Conservation (phyloP, 1,284 basidiomycete genomes). For the Microbotryum saponariae region DNA sequence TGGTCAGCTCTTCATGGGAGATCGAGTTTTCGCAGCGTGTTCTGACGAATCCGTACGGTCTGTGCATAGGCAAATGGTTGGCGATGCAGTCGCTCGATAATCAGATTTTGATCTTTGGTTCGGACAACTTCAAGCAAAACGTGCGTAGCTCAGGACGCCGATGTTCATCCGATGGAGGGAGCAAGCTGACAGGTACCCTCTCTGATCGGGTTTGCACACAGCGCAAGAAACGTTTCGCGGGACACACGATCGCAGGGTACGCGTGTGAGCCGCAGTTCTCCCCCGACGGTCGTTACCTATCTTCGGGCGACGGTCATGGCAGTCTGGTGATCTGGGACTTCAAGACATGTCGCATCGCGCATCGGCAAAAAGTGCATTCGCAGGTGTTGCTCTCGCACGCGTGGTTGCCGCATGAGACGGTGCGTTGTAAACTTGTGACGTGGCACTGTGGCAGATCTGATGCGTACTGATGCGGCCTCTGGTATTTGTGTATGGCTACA, state of each 20-base stretch:
- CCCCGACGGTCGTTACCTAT: constrained; percentile 95
- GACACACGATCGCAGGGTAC: constrained; percentile 92
- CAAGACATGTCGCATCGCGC: constrained; percentile 90
- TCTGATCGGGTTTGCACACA: not conserved
- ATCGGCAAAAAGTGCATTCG: constrained; percentile 75
- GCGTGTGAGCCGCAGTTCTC: constrained; percentile 95
- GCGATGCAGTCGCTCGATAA: constrained; percentile 97
- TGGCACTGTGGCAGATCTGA: not conserved
- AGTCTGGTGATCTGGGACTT: constrained; percentile 99
- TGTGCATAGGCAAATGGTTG: constrained; percentile 74
- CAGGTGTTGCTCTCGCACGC: constrained; percentile 95
- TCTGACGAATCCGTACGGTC: constrained; percentile 11
- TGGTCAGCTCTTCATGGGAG: constrained; percentile 52
- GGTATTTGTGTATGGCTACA: not conserved
- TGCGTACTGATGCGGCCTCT: not conserved
- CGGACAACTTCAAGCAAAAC: constrained; percentile 90
- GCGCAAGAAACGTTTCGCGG: constrained; percentile 87
- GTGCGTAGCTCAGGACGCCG: constrained; percentile 35
- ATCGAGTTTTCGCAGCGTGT: not conserved
- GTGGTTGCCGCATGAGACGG: constrained; percentile 96
- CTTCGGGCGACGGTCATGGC: constrained; percentile 87
- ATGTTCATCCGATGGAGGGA: not conserved
- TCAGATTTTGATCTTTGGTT: constrained; percentile 92
- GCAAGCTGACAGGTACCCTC: not conserved
- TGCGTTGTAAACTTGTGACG: constrained; percentile 46